Conservation (phyloP, 2,329 filamentous ascomycete species). For the Aureobasidium sp. region DNA sequence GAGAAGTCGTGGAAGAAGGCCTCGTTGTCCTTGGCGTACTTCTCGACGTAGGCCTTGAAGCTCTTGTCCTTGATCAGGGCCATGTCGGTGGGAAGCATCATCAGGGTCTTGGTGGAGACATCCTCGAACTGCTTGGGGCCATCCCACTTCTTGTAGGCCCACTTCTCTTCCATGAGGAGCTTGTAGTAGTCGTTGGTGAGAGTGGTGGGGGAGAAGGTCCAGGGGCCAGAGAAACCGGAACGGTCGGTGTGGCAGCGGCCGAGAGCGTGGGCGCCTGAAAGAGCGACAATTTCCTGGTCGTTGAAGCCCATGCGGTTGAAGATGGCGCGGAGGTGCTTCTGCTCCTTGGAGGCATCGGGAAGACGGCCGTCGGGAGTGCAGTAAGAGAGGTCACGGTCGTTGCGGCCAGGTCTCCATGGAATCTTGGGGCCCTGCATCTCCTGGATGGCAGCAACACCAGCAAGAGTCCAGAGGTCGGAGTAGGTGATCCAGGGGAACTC, state of each 20-base stretch:
- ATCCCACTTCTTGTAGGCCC: slow-evolving; percentile 82
- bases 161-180: slow-evolving; percentile 83
- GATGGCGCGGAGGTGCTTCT: slow-evolving; percentile 78
- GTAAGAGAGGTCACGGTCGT: slow-evolving; percentile 67
- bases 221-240: slow-evolving; percentile 79
- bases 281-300: slow-evolving; percentile 91
- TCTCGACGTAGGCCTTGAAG: slow-evolving; percentile 71
- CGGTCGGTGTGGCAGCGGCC: slow-evolving; percentile 86
- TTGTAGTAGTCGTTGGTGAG: slow-evolving; percentile 94
- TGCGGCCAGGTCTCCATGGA: slow-evolving; percentile 79
- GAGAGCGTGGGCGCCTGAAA: slow-evolving; percentile 76
- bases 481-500: slow-evolving; percentile 94
- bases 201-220: slow-evolving; percentile 85
- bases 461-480: slow-evolving; percentile 94
- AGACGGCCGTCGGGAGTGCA: slow-evolving; percentile 93
- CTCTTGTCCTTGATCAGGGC: slow-evolving; percentile 79
- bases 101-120: slow-evolving; percentile 74
- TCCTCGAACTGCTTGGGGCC: slow-evolving; percentile 89
- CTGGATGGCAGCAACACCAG: slow-evolving; percentile 76
- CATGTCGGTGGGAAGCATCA: slow-evolving; percentile 96
- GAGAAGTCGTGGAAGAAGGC: slow-evolving; percentile 91
- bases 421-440: slow-evolving; percentile 88
- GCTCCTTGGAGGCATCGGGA: slow-evolving; percentile 70
- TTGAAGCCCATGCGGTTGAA: slow-evolving; percentile 97
- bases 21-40: slow-evolving; percentile 86